These are phyloP conservation scores for Bombardia bombarda DNA, from an alignment of 495 filamentous ascomycete genomes.

Conservation along the genomic window DNA sequence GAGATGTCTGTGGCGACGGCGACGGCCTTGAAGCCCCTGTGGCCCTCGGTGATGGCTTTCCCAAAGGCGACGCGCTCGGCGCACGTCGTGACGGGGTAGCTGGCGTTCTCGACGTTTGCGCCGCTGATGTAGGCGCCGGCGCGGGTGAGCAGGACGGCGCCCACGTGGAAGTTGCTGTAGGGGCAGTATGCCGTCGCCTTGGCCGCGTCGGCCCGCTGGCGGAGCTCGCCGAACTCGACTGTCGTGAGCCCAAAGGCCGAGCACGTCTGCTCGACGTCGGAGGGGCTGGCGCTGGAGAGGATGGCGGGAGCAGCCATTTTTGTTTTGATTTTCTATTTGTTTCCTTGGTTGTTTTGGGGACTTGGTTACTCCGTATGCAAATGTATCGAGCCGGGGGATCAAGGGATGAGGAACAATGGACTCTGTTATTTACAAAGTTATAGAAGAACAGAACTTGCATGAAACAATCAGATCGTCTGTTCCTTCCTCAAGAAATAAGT, in stretches of 20 bases:
- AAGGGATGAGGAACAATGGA: too few species aligned
- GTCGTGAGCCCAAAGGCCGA: slow-evolving; percentile 41
- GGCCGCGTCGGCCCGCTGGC: slow-evolving; percentile 50
- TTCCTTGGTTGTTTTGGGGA: background rate
- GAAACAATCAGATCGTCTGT: too few species aligned
- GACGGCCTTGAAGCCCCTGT: slow-evolving; percentile 66
- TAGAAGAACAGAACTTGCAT: too few species aligned
- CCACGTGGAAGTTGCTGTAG: slow-evolving; percentile 90
- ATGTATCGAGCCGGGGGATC: background rate
- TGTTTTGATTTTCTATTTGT: background rate
- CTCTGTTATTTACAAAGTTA: too few species aligned
- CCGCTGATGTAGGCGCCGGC: slow-evolving; percentile 57
- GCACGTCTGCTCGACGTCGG: slow-evolving; percentile 24
- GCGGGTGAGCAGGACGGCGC: slow-evolving; percentile 64
- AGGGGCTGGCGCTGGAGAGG: slow-evolving; percentile 16
- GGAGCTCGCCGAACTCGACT: slow-evolving; percentile 54
- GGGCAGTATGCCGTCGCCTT: slow-evolving; percentile 81
- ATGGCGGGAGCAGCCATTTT: slow-evolving; percentile 8
- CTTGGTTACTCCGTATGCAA: too few species aligned
- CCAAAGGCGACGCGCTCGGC: slow-evolving; percentile 85
- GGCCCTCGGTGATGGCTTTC: slow-evolving; percentile 66
- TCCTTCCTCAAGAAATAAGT: background rate
- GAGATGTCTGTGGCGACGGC: slow-evolving; percentile 78
- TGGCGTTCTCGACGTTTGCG: slow-evolving; percentile 90
- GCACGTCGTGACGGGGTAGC: slow-evolving; percentile 86